Percentiles rank a stretch among this genome's conserved stretches.
Conservation (phyloP, 768 basidiomycete species). For the Ephemerocybe angulata region DNA sequence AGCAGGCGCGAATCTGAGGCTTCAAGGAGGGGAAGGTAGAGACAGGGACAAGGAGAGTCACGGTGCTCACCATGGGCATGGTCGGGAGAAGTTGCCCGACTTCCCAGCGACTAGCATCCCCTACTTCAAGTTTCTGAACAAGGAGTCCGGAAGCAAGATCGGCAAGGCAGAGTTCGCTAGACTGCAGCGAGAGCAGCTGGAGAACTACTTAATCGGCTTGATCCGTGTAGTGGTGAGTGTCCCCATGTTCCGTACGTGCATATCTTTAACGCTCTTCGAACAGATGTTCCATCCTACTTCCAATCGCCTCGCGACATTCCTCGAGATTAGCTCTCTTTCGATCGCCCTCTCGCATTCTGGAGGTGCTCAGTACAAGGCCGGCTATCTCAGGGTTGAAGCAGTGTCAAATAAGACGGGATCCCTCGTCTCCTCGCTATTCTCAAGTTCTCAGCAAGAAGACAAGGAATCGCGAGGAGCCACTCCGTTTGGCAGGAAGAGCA, state of each 20-base stretch:
- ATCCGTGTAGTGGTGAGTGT: slow-evolving; percentile 81
- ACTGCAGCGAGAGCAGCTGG: slow-evolving; percentile 75
- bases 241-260: background rate
- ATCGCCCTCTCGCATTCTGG: slow-evolving; percentile 76
- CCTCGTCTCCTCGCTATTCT: background rate
- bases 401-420: slow-evolving; percentile 35
- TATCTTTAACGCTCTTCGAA: background rate
- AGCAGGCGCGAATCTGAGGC: background rate
- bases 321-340: slow-evolving; percentile 89
- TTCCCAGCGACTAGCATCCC: slow-evolving; percentile 92
- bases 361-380: slow-evolving; percentile 88
- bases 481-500: slow-evolving; percentile 60
- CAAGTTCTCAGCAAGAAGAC: background rate
- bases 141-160: slow-evolving; percentile 53
- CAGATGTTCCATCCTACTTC: slow-evolving; percentile 96
- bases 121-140: slow-evolving; percentile 82
- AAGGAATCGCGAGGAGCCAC: background rate
- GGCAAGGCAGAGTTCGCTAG: slow-evolving; percentile 75
- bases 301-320: slow-evolving; percentile 84
- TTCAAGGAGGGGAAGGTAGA: background rate
- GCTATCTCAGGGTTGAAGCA: slow-evolving; percentile 64
- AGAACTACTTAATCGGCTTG: slow-evolving; percentile 83
- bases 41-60: background rate
- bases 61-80: slow-evolving; percentile 52
- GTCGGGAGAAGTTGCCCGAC: slow-evolving; percentile 75